Base-by-base conservation (phyloP, 495 filamentous ascomycete species). In the Rusavskia elegans region DNA sequence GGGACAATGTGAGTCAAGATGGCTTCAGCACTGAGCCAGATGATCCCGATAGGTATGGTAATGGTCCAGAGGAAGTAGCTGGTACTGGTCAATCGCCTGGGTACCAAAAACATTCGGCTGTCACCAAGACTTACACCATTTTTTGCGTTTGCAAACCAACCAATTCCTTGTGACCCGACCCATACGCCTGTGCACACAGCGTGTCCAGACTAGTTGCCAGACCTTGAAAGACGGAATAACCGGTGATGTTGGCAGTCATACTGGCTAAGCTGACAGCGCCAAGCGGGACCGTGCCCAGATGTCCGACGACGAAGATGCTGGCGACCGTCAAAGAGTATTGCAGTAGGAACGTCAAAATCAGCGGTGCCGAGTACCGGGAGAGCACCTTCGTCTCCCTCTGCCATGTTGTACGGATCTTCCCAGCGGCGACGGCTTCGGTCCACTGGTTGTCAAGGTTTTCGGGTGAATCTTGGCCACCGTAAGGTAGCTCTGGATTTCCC, bases 361-460 rank as follows among this genome's bases (percentile, higher is more conserved):
- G 67, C 0, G 82, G 81, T 17, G 70, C 65, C n/a, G 78, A 80
- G 59, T 82, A 83, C 58, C 68, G 69, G 5, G 64, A 60, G 35
- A 89, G 68, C 0, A 85, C 83, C 63, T 83, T 79, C 1, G 81
- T 75, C 68, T 95, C 88, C 53, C 85, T 76, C 58, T 80, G 78
- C 84, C 87, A 93, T 0, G 86, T 87, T 3, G 88, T 94, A 48
- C 84, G 79, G 55, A 93, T 84, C 53, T 73, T 68, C 8, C 85
- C 85, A 3, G 78, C 74, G 0, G 74, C 70, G 11, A 89, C 85
- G 2, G 86, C 85, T 37, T 83, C 81, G 51, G 87, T 82, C 87
- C 87, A 95, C 66, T 84, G 82, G 63, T 61, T 65, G 51, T 55
- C 59, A 52, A 68, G 65, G 32, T 53, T 68, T 37, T 65, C 49